Conservation (phyloP, 805 yeast species). For the Isabelozyma pseudorhagii region DNA sequence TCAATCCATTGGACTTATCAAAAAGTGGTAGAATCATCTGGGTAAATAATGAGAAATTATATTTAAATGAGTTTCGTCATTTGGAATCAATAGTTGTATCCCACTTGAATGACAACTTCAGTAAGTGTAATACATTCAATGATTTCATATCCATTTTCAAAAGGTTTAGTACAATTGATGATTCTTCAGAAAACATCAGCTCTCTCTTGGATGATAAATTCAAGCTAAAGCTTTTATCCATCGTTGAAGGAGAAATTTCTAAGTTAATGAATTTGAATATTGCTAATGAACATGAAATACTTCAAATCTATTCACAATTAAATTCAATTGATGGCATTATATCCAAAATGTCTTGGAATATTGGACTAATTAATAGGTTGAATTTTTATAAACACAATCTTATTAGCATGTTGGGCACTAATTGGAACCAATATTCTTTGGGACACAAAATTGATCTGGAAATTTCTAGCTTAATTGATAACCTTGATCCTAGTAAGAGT, state of each 20-base stretch:
- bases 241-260: constrained; percentile 25
- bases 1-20: constrained; percentile 30
- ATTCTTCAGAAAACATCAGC: constrained; percentile 11
- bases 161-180: constrained; percentile 14
- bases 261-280: constrained; percentile 11
- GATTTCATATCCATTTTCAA: constrained; percentile 25
- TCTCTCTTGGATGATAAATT: constrained; percentile 34
- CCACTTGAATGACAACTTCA: constrained; percentile 23
- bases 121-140: constrained; percentile 19
- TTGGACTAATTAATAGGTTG: constrained; percentile 17
- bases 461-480: constrained; percentile 41
- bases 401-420: constrained; percentile 24
- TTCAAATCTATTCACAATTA: not conserved
- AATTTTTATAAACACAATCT: constrained; percentile 21
- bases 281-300: constrained; percentile 1
- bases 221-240: constrained; percentile 26
- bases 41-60: constrained; percentile 24
- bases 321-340: constrained; percentile 1
- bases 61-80: constrained; percentile 15
- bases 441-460: constrained; percentile 62
- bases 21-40: constrained; percentile 27
- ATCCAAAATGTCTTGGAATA: constrained; percentile 12
- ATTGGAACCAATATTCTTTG: constrained; percentile 35
- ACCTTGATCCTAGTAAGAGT: constrained; percentile 40
- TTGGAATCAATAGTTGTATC: constrained; percentile 18